Evolutionary conservation across 2,329 filamentous ascomycete genomes (phyloP).

Genomic region (Daldinia eschscholtzii): DNA sequence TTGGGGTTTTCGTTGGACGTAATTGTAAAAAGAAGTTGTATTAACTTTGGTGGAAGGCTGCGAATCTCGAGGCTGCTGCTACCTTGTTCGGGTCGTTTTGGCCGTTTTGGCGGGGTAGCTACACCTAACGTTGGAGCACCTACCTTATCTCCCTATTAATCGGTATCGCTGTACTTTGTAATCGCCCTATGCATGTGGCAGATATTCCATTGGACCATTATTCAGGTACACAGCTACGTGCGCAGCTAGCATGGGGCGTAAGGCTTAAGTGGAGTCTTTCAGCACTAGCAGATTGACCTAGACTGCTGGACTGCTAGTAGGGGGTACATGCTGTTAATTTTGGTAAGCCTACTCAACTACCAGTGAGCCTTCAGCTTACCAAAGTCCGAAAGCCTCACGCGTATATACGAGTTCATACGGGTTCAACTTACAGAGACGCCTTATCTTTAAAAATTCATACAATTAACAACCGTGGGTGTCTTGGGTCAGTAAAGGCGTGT

Average conservation of each 20-base stretch:
- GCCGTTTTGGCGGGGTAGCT: constrained; percentile 38
- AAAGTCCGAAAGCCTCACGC: constrained; percentile 11
- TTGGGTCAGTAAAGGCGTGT: too few relatives aligned
- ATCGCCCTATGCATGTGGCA: constrained; percentile 6
- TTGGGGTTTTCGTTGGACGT: not conserved
- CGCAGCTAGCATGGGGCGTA: constrained; percentile 24
- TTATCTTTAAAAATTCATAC: not conserved
- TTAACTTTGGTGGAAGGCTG: not conserved
- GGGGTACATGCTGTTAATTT: constrained; percentile 18
- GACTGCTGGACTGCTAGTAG: not conserved
- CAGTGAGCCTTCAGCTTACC: not conserved
- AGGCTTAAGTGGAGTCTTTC: constrained; percentile 28
- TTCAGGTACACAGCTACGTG: constrained; percentile 27
- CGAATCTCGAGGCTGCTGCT: constrained; percentile 13
- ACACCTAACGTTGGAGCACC: constrained; percentile 3
- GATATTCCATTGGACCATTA: constrained; percentile 22
- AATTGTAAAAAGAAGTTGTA: not conserved
- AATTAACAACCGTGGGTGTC: not conserved
- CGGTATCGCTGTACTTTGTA: too few relatives aligned
- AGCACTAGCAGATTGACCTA: not conserved
- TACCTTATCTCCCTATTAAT: constrained; percentile 17
- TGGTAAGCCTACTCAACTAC: constrained; percentile 10
- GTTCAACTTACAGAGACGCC: not conserved
- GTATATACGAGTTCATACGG: not conserved
- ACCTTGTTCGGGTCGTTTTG: not conserved